These are phyloP conservation scores for Chenopodium formosanum DNA, from an alignment of 148 eudicot genomes.

Conservation along the genomic window DNA sequence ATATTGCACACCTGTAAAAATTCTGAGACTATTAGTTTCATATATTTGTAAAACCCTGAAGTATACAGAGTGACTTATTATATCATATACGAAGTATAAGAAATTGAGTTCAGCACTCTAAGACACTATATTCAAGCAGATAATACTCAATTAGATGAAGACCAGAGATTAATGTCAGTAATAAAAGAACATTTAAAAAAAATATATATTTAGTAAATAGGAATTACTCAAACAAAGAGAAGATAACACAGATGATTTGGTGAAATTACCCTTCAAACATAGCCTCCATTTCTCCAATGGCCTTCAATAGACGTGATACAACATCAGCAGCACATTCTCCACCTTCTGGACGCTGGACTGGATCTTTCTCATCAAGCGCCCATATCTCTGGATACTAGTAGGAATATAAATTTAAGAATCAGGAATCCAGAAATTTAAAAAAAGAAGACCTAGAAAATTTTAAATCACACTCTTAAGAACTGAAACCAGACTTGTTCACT, in stretches of 20 bases:
- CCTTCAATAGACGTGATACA: slow-evolving; percentile 69
- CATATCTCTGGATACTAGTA: slow-evolving; percentile 80
- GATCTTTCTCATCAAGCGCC: slow-evolving; percentile 81
- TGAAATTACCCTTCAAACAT: slow-evolving; percentile 59
- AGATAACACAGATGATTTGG: neutral
- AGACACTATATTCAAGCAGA: neutral
- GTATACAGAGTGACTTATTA: neutral
- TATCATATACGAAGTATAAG: too few relatives aligned
- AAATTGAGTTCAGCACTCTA: neutral
- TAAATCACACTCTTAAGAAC: neutral
- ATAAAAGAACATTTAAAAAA: neutral
- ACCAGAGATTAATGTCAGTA: neutral
- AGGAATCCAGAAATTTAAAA: neutral
- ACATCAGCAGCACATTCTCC: slow-evolving; percentile 98
- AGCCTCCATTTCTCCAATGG: slow-evolving; percentile 60
- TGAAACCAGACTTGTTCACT: neutral
- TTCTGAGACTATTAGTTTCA: neutral
- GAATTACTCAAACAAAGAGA: neutral
- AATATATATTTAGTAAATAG: neutral
- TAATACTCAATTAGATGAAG: neutral
- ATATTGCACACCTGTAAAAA: slow-evolving; percentile 61
- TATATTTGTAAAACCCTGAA: neutral
- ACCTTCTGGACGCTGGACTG: slow-evolving; percentile 77
- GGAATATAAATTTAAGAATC: slow-evolving; percentile 3
- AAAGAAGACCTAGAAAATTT: neutral